These are phyloP conservation scores for Triticum turgidum DNA, from an alignment of 176 grass and related monocot species.

Conservation along the genomic window DNA sequence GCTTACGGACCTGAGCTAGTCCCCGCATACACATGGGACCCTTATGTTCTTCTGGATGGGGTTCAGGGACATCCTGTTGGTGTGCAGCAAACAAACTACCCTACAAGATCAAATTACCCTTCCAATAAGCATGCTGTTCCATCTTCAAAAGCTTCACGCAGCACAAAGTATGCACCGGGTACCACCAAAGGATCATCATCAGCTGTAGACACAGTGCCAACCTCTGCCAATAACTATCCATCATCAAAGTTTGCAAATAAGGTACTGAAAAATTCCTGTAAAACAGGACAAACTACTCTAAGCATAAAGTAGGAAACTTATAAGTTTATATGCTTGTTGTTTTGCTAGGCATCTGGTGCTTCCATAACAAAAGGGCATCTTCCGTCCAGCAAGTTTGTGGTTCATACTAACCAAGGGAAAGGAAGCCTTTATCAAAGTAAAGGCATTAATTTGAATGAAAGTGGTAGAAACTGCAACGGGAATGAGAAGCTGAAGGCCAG, in stretches of 20 bases:
- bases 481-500: conserved; percentile 47
- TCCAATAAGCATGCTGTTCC: conserved; percentile 44
- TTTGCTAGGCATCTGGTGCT: conserved; percentile 53
- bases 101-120: conserved; percentile 42
- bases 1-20: conserved; percentile 61
- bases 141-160: conserved; percentile 39
- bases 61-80: conserved; percentile 60
- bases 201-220: conserved; percentile 33
- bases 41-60: conserved; percentile 60
- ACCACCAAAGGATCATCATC: conserved; percentile 60
- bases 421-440: conserved; percentile 45
- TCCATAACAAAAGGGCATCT: conserved; percentile 59
- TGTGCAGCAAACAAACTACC: conserved; percentile 49
- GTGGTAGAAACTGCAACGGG: conserved; percentile 43
- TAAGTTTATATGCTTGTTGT: conserved; percentile 32
- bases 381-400: conserved; percentile 47
- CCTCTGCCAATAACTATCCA: conserved; percentile 26
- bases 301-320: conserved; percentile 18
- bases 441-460: conserved; percentile 53
- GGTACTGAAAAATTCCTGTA: conserved; percentile 50
- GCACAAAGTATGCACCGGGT: conserved; percentile 38
- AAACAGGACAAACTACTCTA: conserved; percentile 16
- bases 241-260: conserved; percentile 57
- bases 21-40: conserved; percentile 71
- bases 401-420: conserved; percentile 61